A percentile compares a stretch with the other conserved stretches of the same genome.
phyloP scores from a whole-genome alignment of 164 flowering plant genomes.

The Chimonanthus praecox region DNA sequence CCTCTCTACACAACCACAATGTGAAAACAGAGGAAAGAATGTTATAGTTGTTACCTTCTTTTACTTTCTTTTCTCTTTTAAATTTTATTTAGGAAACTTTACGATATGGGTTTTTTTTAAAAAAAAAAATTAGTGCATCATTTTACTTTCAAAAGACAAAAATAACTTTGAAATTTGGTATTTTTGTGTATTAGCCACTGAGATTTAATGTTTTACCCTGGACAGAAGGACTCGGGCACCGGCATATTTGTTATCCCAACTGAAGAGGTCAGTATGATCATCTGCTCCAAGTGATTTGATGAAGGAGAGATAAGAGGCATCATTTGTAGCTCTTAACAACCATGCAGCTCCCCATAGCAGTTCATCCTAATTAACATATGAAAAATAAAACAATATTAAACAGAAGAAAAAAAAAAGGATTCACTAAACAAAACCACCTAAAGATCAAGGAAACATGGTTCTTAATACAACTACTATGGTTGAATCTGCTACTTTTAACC shows the following conservation, averaged over 20 bases:
- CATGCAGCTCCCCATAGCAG: conserved; percentile 90
- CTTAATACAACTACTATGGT: neutral
- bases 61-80: neutral
- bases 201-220: conserved; percentile 42
- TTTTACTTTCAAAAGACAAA: neutral
- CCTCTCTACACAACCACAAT: conserved; percentile 31
- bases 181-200: neutral
- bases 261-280: conserved; percentile 58
- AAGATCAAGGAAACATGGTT: neutral
- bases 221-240: conserved; percentile 78
- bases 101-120: no score
- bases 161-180: neutral
- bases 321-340: conserved; percentile 70
- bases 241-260: conserved; percentile 94
- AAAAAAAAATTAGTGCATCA: no score
- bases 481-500: neutral
- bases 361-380: conserved; percentile 55
- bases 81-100: no score
- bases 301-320: conserved; percentile 39
- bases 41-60: no score
- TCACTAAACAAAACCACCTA: neutral
- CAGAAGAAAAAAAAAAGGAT: no score
- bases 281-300: conserved; percentile 48
- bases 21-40: neutral
- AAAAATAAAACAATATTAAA: neutral